Evolutionary conservation across 768 basidiomycete species (phyloP).

Genomic region (Kwoniella heveanensis): DNA sequence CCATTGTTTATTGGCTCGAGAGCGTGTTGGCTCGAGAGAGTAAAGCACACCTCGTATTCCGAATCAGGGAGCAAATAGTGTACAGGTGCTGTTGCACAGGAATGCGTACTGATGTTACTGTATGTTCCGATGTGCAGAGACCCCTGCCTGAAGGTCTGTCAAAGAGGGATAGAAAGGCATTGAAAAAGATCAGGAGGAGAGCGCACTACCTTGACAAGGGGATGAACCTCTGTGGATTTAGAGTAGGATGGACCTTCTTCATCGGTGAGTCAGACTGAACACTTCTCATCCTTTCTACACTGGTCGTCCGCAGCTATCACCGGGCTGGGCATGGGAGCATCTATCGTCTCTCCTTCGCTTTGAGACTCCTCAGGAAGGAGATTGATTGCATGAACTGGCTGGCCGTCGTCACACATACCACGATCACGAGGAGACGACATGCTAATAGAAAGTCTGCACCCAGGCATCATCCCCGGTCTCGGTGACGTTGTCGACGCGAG

Average conservation of each 20-base stretch:
- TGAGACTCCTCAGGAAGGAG: too few relatives aligned
- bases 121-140: conserved; percentile 60
- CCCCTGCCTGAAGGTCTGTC: conserved; percentile 73
- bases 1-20: too few relatives aligned
- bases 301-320: too few relatives aligned
- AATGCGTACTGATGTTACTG: background rate
- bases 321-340: too few relatives aligned
- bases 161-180: conserved; percentile 70
- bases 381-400: too few relatives aligned
- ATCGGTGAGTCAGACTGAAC: conserved; percentile 60
- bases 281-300: too few relatives aligned
- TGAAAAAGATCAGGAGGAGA: conserved; percentile 70
- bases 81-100: too few relatives aligned
- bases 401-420: background rate
- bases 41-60: too few relatives aligned
- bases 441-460: background rate
- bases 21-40: too few relatives aligned
- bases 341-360: too few relatives aligned
- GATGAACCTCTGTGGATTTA: conserved; percentile 74
- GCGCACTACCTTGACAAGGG: conserved; percentile 88
- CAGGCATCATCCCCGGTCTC: conserved; percentile 49
- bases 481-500: conserved; percentile 51
- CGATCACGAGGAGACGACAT: too few relatives aligned
- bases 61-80: too few relatives aligned
- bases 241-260: conserved; percentile 84